phyloP scores from a whole-genome alignment of 176 grass and related monocot species.

The Carex littledalei region DNA sequence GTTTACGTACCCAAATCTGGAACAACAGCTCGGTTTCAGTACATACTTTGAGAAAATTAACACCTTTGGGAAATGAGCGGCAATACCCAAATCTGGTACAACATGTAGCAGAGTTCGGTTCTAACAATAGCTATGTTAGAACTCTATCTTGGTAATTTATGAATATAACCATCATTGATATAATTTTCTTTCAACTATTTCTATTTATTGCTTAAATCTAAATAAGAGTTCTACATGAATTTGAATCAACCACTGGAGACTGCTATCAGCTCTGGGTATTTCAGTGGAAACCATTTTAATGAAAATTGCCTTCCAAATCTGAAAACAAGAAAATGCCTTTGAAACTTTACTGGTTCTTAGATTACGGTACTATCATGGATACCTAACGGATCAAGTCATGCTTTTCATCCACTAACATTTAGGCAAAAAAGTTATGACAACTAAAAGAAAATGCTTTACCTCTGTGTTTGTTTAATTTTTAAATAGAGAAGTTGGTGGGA shows the following conservation, averaged over 20 bases:
- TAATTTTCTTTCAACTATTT: neutral
- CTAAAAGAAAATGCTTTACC: too few relatives aligned
- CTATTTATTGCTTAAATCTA: neutral
- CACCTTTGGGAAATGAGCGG: too few relatives aligned
- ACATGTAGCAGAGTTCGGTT: too few relatives aligned
- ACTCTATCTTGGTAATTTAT: neutral
- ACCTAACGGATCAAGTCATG: too few relatives aligned
- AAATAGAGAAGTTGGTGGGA: too few relatives aligned
- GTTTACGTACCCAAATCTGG: too few relatives aligned
- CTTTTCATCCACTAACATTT: too few relatives aligned
- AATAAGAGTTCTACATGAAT: neutral
- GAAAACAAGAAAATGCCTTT: neutral
- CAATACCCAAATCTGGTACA: too few relatives aligned
- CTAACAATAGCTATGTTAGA: neutral
- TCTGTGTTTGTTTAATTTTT: too few relatives aligned
- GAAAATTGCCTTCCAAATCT: neutral
- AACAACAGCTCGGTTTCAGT: too few relatives aligned
- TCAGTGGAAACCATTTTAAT: neutral
- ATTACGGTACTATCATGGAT: neutral
- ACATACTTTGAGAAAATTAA: too few relatives aligned
- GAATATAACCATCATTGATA: neutral
- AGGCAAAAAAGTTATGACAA: too few relatives aligned
- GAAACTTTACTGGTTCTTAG: neutral
- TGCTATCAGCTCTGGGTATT: neutral
- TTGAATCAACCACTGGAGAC: neutral